Evolutionary conservation across 2,329 filamentous ascomycete genomes (phyloP), one percentile per base, ranked within the genome.

Genomic region (Xylariaceae sp.): DNA sequence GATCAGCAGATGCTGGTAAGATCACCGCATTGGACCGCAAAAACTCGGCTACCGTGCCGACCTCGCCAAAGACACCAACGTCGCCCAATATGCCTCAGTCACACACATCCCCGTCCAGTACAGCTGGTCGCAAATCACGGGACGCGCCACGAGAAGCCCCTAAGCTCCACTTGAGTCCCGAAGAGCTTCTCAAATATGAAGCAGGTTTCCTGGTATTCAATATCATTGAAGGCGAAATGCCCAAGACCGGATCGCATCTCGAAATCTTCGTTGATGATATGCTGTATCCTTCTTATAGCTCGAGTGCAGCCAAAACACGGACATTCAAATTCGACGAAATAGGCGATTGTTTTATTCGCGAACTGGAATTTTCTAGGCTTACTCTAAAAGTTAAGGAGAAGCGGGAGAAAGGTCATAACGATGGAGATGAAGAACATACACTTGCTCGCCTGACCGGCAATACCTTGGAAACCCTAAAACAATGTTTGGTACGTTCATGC

Each of bases 221-320:
- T 63, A 80, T 98, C 46, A 81, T 96, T 63, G 91, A 97, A 50
- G 90, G 85, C 20, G 86, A 96, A 44, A 78, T 98, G 62, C 79
- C 88, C 1, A 82, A 86, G 53, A 80, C 75, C 42, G 80, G 91
- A 55, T 85, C 82, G 22, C 85, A 88, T 50, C 73, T 98, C 19
- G 90, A 98, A 65, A 80, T 98, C 6, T 74, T 92, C 52, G 93
- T 97, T 65, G 93, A 98, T 65, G 93, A 98, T 64, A 90, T 93
- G 79, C 80, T 88, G 23, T 97, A 93, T 70, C 86, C 93, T 0
- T 86, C 90, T 1, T 97, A 95, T 64, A 76, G 80, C 2, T 94
- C 90, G 10, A 82, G 86, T 1, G 88, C 83, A 53, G 85, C 90
- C 23, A 83, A 80, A 60, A 78, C 75, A 33, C 85, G 76, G 56